Percentiles rank a stretch among this genome's conserved stretches.
These are phyloP conservation scores for Elsinoe australis DNA, from an alignment of 2,329 filamentous ascomycete genomes.

Conservation along the genomic window DNA sequence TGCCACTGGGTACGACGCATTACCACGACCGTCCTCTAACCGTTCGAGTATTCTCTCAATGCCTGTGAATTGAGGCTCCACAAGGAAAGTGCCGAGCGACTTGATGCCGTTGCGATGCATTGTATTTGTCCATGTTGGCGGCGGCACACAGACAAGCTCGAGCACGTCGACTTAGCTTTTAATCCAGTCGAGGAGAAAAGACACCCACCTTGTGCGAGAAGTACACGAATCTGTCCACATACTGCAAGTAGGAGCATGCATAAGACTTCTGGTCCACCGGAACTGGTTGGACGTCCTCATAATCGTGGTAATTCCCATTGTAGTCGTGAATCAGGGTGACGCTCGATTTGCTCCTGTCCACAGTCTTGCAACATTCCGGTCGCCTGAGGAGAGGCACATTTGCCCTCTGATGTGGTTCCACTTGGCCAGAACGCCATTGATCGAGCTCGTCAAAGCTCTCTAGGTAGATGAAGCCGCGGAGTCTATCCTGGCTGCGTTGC, in stretches of 20 bases:
- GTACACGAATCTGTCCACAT: slow-evolving; percentile 40
- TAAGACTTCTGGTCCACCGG: slow-evolving; percentile 31
- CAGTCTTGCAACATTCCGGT: background rate
- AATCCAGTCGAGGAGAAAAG: background rate
- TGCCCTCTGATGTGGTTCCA: slow-evolving; percentile 32
- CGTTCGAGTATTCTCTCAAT: slow-evolving; percentile 28
- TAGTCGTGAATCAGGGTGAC: slow-evolving; percentile 35
- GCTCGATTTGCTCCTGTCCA: slow-evolving; percentile 21
- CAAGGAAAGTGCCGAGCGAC: slow-evolving; percentile 37
- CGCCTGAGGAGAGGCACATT: slow-evolving; percentile 34
- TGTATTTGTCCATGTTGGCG: slow-evolving; percentile 40
- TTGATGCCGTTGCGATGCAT: slow-evolving; percentile 42
- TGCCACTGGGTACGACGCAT: slow-evolving; percentile 30
- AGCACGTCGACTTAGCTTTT: background rate
- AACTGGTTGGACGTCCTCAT: slow-evolving; percentile 33
- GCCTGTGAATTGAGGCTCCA: slow-evolving; percentile 36
- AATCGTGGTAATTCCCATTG: slow-evolving; percentile 39
- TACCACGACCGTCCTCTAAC: background rate
- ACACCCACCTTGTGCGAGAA: slow-evolving; percentile 37
- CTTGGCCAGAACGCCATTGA: slow-evolving; percentile 28
- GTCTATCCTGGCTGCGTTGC: slow-evolving; percentile 28
- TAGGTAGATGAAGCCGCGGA: slow-evolving; percentile 37
- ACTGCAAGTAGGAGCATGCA: slow-evolving; percentile 39
- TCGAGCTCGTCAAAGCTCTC: slow-evolving; percentile 36
- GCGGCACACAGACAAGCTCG: slow-evolving; percentile 38